Evolutionary conservation across 306 rosid species (phyloP), one percentile per base, ranked within the genome.

Genomic region (Citrullus colocynthis): DNA sequence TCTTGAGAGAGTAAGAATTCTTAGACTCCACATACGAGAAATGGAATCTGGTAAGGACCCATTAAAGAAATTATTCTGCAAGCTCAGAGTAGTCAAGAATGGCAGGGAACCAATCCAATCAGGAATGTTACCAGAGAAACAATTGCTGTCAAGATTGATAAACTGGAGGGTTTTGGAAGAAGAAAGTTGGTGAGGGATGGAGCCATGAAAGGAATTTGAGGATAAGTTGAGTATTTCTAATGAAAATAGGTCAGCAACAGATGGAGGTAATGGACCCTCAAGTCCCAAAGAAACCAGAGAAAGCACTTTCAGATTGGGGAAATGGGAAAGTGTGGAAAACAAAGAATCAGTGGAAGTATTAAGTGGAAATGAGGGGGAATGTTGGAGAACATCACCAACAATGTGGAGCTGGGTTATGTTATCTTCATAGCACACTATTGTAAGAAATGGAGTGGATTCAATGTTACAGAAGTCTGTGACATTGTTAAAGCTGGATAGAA

Each of bases 201-300:
- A 71, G 10, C 97, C 97, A 85, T 30, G 75, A 78, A 95, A 86
- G 84, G 86, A 62, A 73, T 95, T 95, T 65, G 91, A 83, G 81
- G 89, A 89, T 41, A 90, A 82, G 83, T 95, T 90, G 12, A 95
- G 89, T 76, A 92, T 95, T 82, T 95, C 98, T 45, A 95, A 80
- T 17, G 96, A 95, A 69, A 86, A 69, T 52, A 92, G 48, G 9
- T 77, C 71, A 30, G 76, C 79, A 75, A 92, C 75, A 75, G 55
- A 84, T 67, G 82, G 80, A 76, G 99, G 93, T 48, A 95, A 20
- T 39, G 91, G 81, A 7, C 99, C 97, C 91, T 90, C 85, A 34
- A 95, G 76, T 41, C 91, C 90, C 45, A 95, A 82, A 72, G 96
- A 90, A 77, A 85, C 93, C 83, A 92, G 77, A 77, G 96, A 86